Evolutionary conservation across 2,329 filamentous ascomycete species (phyloP), one percentile per base, ranked within the genome.

Genomic region (Tricladium varicosporioides): DNA sequence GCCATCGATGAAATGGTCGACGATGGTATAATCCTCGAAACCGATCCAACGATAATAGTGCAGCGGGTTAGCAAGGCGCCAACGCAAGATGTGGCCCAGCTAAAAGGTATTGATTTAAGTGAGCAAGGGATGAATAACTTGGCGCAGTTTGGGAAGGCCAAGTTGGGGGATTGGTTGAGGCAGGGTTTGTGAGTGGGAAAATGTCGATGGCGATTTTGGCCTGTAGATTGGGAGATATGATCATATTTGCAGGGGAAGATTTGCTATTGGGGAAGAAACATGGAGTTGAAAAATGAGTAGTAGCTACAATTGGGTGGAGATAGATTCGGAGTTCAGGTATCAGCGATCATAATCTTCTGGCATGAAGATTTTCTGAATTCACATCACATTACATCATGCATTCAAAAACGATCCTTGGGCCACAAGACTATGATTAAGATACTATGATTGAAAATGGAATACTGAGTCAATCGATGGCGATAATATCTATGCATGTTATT

Each of bases 11-110:
- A 99, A 75, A 93, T 95, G 61, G 85, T 95, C 53, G 92, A 96
- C 74, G 92, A 96, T 70, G 94, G 94, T 59, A 95, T 97, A 71
- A 93, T 99, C 67, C 85, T 99, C 60, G 94, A 99, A 78, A 97
- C 93, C 0, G 94, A 99, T 73, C 92, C 94, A 1, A 93, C 94
- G 62, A 89, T 96, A 69, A 90, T 99, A 64, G 88, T 93, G 49
- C 92, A 92, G 72, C 82, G 94, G 65, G 94, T 97, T 69, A 96
- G 91, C 81, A 88, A 88, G 74, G 92, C 94, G 43, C 94, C 94
- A 9, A 86, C 88, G 44, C 89, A 96, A 69, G 94, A 99, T 76
- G 87, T 92, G 67, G 80, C 83, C 8, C 91, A 92, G 71, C 84
- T 97, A 74, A 91, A 94, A 79, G 91, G 89, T 71, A 93, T 97